phyloP scores from a whole-genome alignment of 164 flowering plant species.

The Taxillus chinensis region DNA sequence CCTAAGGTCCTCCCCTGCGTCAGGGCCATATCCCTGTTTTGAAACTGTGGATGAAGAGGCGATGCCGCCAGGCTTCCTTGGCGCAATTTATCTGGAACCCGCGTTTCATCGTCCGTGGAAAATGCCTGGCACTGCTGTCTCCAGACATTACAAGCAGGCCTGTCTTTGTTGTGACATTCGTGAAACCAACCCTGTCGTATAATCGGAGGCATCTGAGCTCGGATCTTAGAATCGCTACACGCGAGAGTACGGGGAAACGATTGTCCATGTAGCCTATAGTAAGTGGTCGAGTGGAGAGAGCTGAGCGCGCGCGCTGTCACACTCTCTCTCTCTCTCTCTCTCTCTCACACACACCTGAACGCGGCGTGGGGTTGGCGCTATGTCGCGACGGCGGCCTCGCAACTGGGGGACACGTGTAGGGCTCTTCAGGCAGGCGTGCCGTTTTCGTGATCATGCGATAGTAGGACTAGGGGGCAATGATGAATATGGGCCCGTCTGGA shows the following conservation, averaged over 20 bases:
- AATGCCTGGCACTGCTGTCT: not conserved
- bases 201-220: not conserved
- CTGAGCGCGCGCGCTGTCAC: too few relatives aligned
- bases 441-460: too few relatives aligned
- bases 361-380: too few relatives aligned
- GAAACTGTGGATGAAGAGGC: not conserved
- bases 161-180: not conserved
- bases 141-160: not conserved
- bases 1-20: not conserved
- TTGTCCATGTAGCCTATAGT: too few relatives aligned
- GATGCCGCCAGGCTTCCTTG: not conserved
- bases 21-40: not conserved
- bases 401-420: too few relatives aligned
- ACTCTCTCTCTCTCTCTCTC: too few relatives aligned
- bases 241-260: not conserved
- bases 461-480: too few relatives aligned
- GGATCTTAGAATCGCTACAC: not conserved
- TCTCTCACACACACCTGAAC: too few relatives aligned
- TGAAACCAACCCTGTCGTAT: not conserved
- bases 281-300: too few relatives aligned
- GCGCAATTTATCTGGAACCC: not conserved
- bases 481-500: too few relatives aligned
- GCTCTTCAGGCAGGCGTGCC: too few relatives aligned
- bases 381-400: too few relatives aligned
- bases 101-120: not conserved